A percentile compares a stretch with the other conserved stretches of the same genome.
These are phyloP conservation scores for Piloderma croceum DNA, from an alignment of 768 basidiomycete species.

Conservation along the genomic window DNA sequence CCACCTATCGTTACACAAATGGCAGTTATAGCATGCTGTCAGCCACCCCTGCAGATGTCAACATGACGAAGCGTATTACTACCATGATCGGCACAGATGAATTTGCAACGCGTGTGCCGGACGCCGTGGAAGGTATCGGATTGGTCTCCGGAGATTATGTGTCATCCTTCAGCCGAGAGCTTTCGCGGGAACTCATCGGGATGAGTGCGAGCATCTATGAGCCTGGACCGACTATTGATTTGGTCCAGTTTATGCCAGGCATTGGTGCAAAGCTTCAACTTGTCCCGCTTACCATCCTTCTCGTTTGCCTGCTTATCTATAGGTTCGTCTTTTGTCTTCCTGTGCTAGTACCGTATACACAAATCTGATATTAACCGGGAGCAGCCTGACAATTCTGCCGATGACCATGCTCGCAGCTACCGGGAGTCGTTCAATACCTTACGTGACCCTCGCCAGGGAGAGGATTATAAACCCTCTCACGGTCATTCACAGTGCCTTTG, in stretches of 20 bases:
- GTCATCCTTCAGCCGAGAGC: slow-evolving; percentile 8
- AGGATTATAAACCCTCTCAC: slow-evolving; percentile 10
- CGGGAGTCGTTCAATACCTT: slow-evolving; percentile 8
- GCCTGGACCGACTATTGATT: neutral
- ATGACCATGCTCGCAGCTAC: slow-evolving; percentile 3
- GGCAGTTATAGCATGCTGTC: slow-evolving; percentile 8
- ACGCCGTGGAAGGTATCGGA: slow-evolving; percentile 10
- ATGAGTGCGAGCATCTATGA: slow-evolving; percentile 5
- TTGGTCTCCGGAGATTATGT: slow-evolving; percentile 4
- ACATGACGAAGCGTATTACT: slow-evolving; percentile 4
- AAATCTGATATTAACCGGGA: too few relatives aligned
- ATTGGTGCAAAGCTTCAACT: slow-evolving; percentile 6
- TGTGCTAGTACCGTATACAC: too few relatives aligned
- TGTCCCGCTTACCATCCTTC: slow-evolving; percentile 2
- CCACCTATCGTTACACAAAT: slow-evolving; percentile 12
- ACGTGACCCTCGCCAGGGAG: slow-evolving; percentile 10
- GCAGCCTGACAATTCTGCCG: too few relatives aligned
- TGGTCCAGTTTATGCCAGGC: slow-evolving; percentile 3
- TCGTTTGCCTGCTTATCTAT: slow-evolving; percentile 4
- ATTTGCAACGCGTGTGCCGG: slow-evolving; percentile 7
- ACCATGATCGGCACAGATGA: slow-evolving; percentile 9
- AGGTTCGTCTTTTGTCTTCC: slow-evolving; percentile 4
- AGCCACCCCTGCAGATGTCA: slow-evolving; percentile 4
- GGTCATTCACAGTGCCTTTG: slow-evolving; percentile 11
- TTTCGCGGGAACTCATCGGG: slow-evolving; percentile 13